Percentiles rank a stretch among this genome's conserved stretches.
These are phyloP conservation scores for Tilletia indica DNA, from an alignment of 1,284 basidiomycete genomes.

Conservation along the genomic window DNA sequence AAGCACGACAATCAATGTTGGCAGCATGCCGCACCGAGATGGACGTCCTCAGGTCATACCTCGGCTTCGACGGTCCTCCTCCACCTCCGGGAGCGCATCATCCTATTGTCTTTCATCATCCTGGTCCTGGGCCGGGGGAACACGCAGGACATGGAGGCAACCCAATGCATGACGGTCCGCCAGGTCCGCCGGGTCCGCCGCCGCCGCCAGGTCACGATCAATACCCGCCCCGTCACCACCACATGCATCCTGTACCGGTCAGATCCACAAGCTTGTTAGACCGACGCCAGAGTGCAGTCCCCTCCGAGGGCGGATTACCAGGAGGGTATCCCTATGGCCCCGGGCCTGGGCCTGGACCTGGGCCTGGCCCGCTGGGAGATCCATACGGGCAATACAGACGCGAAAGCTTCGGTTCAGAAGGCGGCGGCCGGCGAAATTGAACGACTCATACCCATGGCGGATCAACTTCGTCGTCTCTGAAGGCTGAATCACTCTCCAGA, in stretches of 20 bases:
- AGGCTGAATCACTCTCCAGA: too few relatives aligned
- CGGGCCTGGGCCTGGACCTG: constrained; percentile 10
- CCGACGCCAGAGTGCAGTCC: background rate
- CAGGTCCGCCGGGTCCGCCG: background rate
- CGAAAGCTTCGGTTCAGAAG: constrained; percentile 4
- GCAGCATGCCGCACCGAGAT: constrained; percentile 10
- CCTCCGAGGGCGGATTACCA: background rate
- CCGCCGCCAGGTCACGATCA: background rate
- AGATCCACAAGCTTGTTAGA: constrained; percentile 5
- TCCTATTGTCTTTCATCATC: background rate
- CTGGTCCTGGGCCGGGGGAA: background rate
- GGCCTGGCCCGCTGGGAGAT: background rate
- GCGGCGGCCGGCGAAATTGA: background rate
- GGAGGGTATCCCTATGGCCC: background rate
- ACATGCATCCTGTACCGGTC: background rate
- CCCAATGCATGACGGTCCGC: background rate
- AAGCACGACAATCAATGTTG: background rate
- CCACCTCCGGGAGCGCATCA: background rate
- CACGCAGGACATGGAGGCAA: background rate
- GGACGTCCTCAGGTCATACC: background rate
- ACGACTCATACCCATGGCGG: background rate
- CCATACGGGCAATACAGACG: background rate
- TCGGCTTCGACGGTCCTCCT: constrained; percentile 1
- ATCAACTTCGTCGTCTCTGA: too few relatives aligned
- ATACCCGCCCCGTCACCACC: background rate